Evolutionary conservation across 2,329 filamentous ascomycete species (phyloP).

Genomic region (Lecanicillium sp.): DNA sequence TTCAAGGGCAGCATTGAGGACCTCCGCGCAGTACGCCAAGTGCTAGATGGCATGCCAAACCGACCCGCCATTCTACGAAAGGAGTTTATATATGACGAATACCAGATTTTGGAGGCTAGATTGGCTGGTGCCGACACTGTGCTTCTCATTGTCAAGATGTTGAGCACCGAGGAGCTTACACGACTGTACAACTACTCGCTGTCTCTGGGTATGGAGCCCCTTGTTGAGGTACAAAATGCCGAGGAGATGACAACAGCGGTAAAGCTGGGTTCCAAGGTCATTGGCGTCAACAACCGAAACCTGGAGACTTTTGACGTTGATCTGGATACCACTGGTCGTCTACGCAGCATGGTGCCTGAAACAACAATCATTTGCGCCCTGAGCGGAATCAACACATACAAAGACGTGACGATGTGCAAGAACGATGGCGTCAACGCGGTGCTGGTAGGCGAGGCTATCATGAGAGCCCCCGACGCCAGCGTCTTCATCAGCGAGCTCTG

Average conservation of each 20-base stretch:
- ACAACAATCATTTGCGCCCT: constrained; percentile 87
- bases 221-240: constrained; percentile 92
- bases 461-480: constrained; percentile 78
- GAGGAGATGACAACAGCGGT: constrained; percentile 90
- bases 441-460: constrained; percentile 89
- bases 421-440: constrained; percentile 87
- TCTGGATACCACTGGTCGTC: constrained; percentile 78
- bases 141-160: constrained; percentile 96
- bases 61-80: constrained; percentile 88
- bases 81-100: constrained; percentile 96
- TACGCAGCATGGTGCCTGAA: constrained; percentile 79
- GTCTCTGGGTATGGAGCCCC: constrained; percentile 89
- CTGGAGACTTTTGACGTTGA: constrained; percentile 96
- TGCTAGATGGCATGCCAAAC: constrained; percentile 84
- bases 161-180: constrained; percentile 65
- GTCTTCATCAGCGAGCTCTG: constrained; percentile 81
- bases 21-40: constrained; percentile 76
- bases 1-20: constrained; percentile 98
- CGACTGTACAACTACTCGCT: constrained; percentile 82
- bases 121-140: constrained; percentile 92
- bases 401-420: constrained; percentile 83
- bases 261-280: constrained; percentile 78
- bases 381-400: constrained; percentile 83
- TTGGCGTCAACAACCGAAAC: constrained; percentile 97
- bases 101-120: constrained; percentile 92